A percentile compares a stretch with the other conserved stretches of the same genome.
These are phyloP conservation scores for Leishmania martiniquensis DNA, from an alignment of 208 protist species.

Conservation along the genomic window DNA sequence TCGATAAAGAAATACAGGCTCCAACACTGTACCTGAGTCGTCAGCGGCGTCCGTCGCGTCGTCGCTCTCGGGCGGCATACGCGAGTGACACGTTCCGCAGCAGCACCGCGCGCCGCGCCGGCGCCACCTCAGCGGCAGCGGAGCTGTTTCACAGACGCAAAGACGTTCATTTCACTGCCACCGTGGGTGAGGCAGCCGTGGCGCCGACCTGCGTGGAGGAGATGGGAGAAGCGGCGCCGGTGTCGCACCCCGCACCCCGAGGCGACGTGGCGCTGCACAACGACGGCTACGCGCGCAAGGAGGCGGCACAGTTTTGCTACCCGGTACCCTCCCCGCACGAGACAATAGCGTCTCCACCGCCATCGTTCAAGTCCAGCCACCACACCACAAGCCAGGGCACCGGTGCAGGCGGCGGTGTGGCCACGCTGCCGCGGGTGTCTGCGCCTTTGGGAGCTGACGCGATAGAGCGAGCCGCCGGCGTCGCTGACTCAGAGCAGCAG, in stretches of 20 bases:
- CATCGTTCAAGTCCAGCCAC: not conserved
- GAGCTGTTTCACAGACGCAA: constrained; percentile 13
- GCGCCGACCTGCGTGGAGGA: not conserved
- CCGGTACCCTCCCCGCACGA: constrained; percentile 2
- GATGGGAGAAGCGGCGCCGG: not conserved
- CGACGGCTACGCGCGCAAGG: constrained; percentile 18
- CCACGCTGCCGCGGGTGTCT: not conserved
- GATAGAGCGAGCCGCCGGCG: not conserved
- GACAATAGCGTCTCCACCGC: not conserved
- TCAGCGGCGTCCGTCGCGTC: constrained; percentile 20
- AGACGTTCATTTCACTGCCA: not conserved
- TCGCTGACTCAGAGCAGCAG: not conserved
- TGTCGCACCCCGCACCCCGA: not conserved
- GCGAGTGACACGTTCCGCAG: constrained; percentile 22
- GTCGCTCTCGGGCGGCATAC: constrained; percentile 12
- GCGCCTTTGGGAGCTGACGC: not conserved
- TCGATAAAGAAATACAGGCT: constrained; percentile 10
- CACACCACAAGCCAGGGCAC: not conserved
- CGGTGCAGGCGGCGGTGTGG: not conserved
- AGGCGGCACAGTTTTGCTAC: constrained; percentile 14
- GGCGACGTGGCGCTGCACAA: constrained; percentile 12
- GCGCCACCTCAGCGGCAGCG: constrained; percentile 28
- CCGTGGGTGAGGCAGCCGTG: not conserved
- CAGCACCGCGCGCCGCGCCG: constrained; percentile 26
- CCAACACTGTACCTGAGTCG: constrained; percentile 24